phyloP scores from a whole-genome alignment of 768 basidiomycete genomes.

The Phanerochaete carnosa region DNA sequence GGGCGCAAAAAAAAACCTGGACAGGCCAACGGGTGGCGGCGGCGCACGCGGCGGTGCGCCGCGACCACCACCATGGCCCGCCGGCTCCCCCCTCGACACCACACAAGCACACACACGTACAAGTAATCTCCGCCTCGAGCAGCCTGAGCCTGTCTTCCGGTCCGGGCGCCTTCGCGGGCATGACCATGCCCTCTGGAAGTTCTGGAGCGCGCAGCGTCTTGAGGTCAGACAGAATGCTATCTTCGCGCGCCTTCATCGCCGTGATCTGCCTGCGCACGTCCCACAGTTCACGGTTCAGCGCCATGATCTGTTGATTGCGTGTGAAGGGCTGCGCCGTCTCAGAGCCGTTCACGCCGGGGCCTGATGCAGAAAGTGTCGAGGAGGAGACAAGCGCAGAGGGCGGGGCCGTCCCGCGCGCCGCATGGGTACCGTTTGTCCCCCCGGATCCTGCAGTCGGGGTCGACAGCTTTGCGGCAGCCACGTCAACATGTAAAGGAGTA shows the following conservation, averaged over 20 bases:
- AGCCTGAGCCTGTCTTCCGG: conserved; percentile 7
- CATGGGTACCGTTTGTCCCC: background rate
- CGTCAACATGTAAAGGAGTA: background rate
- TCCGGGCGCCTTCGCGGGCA: background rate
- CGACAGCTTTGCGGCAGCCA: background rate
- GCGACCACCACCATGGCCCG: background rate
- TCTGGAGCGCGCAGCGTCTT: conserved; percentile 6
- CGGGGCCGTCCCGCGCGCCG: background rate
- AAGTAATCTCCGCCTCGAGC: conserved; percentile 6
- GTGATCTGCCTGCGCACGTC: conserved; percentile 25
- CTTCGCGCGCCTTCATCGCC: conserved; percentile 22
- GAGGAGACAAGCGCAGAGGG: background rate
- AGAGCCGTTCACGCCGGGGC: background rate
- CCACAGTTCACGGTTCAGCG: conserved; percentile 22
- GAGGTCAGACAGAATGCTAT: conserved; percentile 13
- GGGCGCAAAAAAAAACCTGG: background rate
- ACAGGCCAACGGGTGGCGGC: background rate
- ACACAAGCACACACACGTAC: conserved; percentile 10
- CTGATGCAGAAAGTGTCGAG: background rate
- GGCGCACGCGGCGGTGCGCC: background rate
- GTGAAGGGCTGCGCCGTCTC: background rate
- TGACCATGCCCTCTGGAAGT: background rate
- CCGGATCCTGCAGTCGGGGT: background rate
- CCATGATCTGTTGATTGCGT: background rate
- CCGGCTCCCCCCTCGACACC: background rate